phyloP scores from a whole-genome alignment of 2,329 filamentous ascomycete genomes.

The Pleurostoma richardsiae region DNA sequence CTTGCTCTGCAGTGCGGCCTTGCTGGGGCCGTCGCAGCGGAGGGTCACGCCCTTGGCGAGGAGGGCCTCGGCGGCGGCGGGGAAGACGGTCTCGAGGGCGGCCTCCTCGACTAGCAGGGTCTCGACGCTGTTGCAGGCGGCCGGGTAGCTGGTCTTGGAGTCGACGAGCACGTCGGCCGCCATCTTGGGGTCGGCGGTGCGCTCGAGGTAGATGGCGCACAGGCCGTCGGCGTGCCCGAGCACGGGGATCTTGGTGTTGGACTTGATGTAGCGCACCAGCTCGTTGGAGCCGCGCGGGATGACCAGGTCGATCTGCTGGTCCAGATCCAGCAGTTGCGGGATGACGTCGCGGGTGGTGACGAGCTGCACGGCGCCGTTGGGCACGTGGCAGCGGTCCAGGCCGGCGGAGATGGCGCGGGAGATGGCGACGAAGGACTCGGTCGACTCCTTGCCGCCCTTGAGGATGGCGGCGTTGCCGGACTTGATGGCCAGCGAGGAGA shows the following conservation, averaged over 20 bases:
- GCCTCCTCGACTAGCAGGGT: slow-evolving; percentile 79
- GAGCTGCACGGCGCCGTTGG: slow-evolving; percentile 84
- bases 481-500: slow-evolving; percentile 91
- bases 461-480: slow-evolving; percentile 95
- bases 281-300: slow-evolving; percentile 91
- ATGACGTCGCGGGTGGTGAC: slow-evolving; percentile 91
- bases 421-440: slow-evolving; percentile 90
- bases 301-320: slow-evolving; percentile 87
- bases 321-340: slow-evolving; percentile 77
- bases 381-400: slow-evolving; percentile 67
- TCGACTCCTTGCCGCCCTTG: slow-evolving; percentile 95
- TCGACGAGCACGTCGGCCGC: slow-evolving; percentile 77
- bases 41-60: slow-evolving; percentile 73
- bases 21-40: slow-evolving; percentile 69
- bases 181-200: slow-evolving; percentile 67
- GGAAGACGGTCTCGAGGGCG: slow-evolving; percentile 63
- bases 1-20: slow-evolving; percentile 51
- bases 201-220: slow-evolving; percentile 80
- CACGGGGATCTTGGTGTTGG: slow-evolving; percentile 88
- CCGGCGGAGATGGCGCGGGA: slow-evolving; percentile 78
- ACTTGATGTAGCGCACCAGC: slow-evolving; percentile 84
- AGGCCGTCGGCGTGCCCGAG: slow-evolving; percentile 94
- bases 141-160: slow-evolving; percentile 90
- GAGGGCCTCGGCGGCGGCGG: slow-evolving; percentile 68
- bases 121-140: slow-evolving; percentile 93